Base-by-base conservation (phyloP, 1,284 basidiomycete species). In the Puccinia novopanici region DNA sequence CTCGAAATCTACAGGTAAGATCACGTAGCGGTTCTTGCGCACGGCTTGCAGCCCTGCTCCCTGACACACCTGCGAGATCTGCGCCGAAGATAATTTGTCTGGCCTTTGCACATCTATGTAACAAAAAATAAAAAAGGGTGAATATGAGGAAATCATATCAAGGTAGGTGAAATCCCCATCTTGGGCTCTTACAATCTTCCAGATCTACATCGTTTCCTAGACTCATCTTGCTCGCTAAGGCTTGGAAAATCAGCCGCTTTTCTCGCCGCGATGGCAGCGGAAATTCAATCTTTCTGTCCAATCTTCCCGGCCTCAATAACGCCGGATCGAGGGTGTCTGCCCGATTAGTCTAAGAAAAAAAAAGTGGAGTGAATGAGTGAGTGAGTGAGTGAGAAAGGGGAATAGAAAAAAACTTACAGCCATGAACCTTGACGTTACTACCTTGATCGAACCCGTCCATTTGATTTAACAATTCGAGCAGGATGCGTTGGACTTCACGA, bases 371-470 rank as follows among this genome's bases (percentile, higher is more conserved):
- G 85, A 40, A 82, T 76, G 83, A 82, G 83, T 17, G 2, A 50
- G 50, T 71, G 24, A 30, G 13, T 42, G 45, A 50, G 34, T n/a
- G n/a, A 12, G 9, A n/a, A 45, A 24, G 13, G 19, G n/a, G 9
- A 22, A 34, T n/a, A 27, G 37, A 68, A 85, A 95, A 89, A 88
- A 97, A 50, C 72, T 59, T 24, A 74, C 72, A 45, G 95, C 95
- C 95, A 98, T 98, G 85, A 98, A 98, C 95, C 90, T 99, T 99
- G 86, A 99, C 97, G 84, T 96, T 99, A 86, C 94, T 96, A 8
- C 93, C 93, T 87, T 99, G 97, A 87, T 99, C 97, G 87, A 99
- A 99, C 83, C 97, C 97, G 85, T 99, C 97, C 97, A 99, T 99
- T 86, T 99, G 97, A 86, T 98, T 99, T 82, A 99, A 89, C 82